phyloP scores from a whole-genome alignment of 192 early-diverging fungal genomes.

The Coemansia sp. region DNA sequence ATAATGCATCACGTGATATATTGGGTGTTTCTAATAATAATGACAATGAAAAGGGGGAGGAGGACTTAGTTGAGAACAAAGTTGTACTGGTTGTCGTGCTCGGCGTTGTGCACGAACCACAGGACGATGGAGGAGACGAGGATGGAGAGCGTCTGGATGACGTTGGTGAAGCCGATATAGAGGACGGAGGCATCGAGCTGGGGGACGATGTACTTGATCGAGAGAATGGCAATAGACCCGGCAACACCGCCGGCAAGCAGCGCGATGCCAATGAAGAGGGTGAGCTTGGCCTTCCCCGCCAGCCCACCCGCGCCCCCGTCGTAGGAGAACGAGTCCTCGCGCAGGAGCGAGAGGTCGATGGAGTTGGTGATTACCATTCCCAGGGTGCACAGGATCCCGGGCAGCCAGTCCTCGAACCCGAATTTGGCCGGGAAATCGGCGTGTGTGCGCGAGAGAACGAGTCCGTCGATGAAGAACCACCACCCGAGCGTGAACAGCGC shows the following conservation, averaged over 20 bases:
- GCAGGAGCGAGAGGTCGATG: conserved; percentile 53
- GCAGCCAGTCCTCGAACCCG: conserved; percentile 56
- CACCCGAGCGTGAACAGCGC: conserved; percentile 56
- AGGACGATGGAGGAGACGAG: conserved; percentile 43
- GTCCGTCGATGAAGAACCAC: conserved; percentile 60
- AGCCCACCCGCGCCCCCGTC: conserved; percentile 29
- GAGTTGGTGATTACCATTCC: conserved; percentile 59
- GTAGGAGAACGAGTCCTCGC: conserved; percentile 55
- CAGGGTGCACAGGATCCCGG: conserved; percentile 52
- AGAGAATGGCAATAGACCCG: conserved; percentile 53
- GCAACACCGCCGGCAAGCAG: conserved; percentile 56
- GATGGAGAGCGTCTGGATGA: conserved; percentile 49
- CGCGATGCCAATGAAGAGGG: conserved; percentile 58
- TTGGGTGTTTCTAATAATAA: background rate
- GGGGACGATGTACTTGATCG: conserved; percentile 56
- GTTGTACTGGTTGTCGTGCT: conserved; percentile 56
- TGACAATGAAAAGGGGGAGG: conserved; percentile 2
- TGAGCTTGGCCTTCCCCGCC: conserved; percentile 56
- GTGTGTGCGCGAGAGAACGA: conserved; percentile 39
- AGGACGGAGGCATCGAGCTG: conserved; percentile 40
- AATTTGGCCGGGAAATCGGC: conserved; percentile 33
- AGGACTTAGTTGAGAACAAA: conserved; percentile 48
- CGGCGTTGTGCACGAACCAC: conserved; percentile 57
- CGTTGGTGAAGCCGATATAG: conserved; percentile 53
- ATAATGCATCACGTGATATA: background rate